Percentiles rank a stretch among this genome's conserved stretches.
These are phyloP conservation scores for Pleurotus ostreatus DNA, from an alignment of 768 basidiomycete species.

Conservation along the genomic window DNA sequence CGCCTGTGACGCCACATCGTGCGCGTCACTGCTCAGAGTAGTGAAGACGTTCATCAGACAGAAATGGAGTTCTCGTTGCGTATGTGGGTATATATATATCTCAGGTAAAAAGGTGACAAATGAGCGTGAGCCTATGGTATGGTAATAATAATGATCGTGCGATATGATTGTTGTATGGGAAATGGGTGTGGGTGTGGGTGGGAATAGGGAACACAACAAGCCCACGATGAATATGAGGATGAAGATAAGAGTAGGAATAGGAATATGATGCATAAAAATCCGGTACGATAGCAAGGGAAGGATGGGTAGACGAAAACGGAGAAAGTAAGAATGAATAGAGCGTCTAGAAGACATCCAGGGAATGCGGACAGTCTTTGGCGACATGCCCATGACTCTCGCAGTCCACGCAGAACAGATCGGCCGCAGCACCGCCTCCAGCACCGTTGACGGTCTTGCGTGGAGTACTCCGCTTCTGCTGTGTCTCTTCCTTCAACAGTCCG, in stretches of 20 bases:
- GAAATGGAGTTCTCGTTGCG: neutral
- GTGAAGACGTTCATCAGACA: conserved; percentile 16
- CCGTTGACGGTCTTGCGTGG: conserved; percentile 12
- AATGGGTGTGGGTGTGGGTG: too few relatives aligned
- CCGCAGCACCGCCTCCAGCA: neutral
- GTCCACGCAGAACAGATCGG: conserved; percentile 69
- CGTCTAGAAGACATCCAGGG: conserved; percentile 76
- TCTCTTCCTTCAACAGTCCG: conserved; percentile 63
- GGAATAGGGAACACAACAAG: too few relatives aligned
- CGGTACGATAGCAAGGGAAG: conserved; percentile 2
- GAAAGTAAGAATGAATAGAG: conserved; percentile 13
- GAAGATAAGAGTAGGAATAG: too few relatives aligned
- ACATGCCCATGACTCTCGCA: conserved; percentile 79
- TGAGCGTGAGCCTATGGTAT: neutral
- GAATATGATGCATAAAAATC: conserved; percentile 3
- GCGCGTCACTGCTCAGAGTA: neutral
- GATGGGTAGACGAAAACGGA: conserved; percentile 11
- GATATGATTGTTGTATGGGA: neutral
- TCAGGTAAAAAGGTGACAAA: conserved; percentile 1
- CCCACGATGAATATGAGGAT: too few relatives aligned
- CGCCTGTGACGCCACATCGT: neutral
- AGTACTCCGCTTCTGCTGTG: conserved; percentile 23
- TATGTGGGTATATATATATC: conserved; percentile 1
- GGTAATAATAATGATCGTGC: conserved; percentile 1
- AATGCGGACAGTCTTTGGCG: conserved; percentile 78